Conservation (phyloP, 768 basidiomycete species). For the Auricularia sp. region DNA sequence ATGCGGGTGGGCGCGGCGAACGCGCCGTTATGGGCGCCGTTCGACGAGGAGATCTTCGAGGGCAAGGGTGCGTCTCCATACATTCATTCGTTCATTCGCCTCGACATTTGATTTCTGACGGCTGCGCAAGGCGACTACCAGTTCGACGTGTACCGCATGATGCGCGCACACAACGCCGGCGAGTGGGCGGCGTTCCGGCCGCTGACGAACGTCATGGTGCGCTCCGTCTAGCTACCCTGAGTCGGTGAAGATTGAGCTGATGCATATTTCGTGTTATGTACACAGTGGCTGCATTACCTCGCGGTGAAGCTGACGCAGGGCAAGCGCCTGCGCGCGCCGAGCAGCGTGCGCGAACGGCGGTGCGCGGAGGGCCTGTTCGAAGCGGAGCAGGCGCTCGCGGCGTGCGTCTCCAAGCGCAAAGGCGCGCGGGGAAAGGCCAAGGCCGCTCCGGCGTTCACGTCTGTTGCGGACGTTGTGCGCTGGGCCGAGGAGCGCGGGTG, state of each 20-base stretch:
- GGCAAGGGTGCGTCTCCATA: conserved; percentile 57
- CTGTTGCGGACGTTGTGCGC: conserved; percentile 4
- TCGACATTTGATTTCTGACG: neutral
- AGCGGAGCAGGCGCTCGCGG: conserved; percentile 47
- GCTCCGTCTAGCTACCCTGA: conserved; percentile 10
- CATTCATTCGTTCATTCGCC: conserved; percentile 2
- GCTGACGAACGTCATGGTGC: conserved; percentile 82
- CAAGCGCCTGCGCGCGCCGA: conserved; percentile 56
- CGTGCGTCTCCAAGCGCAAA: conserved; percentile 34
- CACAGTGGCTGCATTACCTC: conserved; percentile 85
- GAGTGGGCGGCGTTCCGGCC: conserved; percentile 74
- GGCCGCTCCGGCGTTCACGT: neutral
- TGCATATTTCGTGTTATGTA: no score
- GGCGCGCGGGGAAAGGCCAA: conserved; percentile 14
- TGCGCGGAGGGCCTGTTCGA: conserved; percentile 63
- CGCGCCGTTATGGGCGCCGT: conserved; percentile 60
- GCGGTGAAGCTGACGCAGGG: conserved; percentile 56
- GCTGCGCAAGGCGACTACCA: conserved; percentile 66
- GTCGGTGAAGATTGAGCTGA: no score
- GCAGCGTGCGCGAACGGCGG: conserved; percentile 44
- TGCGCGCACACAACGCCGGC: conserved; percentile 50
- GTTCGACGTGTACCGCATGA: conserved; percentile 88
- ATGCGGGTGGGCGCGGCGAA: conserved; percentile 50
- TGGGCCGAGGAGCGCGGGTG: conserved; percentile 2
- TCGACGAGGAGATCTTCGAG: conserved; percentile 85